Base-by-base conservation (phyloP, 495 filamentous ascomycete genomes). In the Lasiosphaeria hispida region DNA sequence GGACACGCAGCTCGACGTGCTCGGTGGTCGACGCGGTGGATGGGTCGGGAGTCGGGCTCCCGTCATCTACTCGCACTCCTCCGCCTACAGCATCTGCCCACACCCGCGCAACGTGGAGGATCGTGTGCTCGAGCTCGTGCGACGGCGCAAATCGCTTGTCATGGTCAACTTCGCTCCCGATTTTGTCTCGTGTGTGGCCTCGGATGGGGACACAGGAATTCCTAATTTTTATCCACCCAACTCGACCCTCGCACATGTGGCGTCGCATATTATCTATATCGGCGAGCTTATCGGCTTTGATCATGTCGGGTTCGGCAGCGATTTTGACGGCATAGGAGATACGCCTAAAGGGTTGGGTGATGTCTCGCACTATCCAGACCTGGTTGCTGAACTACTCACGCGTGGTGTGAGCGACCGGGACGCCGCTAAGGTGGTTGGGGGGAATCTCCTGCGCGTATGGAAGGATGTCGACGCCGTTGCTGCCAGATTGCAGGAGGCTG, bases 151-250 rank as follows among this genome's bases (percentile, higher is more conserved):
- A 35, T 82, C 83, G 15, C 57, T 92, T 14, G 85, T 92, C 13
- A 90, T 91, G 87, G 79, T 91, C 60, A 91, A 89, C 64, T 91
- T 92, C 65, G 73, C 81, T 1, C 90, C 91, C 0, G 84, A 85
- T 33, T 98, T 97, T 63, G 78, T 96, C 51, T 88, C 84, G 40
- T 90, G 87, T 61, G 71, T 77, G 4, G 72, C 74, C 1, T 77
- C 43, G 8, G 77, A 80, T 23, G 70, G 72, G 47, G 79, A 88
- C 40, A 85, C 83, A 30, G 88, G 86, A 41, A 63, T 82, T 14
- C 77, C 80, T 0, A 80, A 84, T 4, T 77, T 81, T 53, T 75
- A 87, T 54, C 79, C 84, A 0, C 68, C 66, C 6, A 86, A 93
- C 48, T 80, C 84, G n/a, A 96, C 91, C 3, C 70, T 98, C 34